phyloP scores from a whole-genome alignment of 208 protist species.

The Acanthamoeba healyi region DNA sequence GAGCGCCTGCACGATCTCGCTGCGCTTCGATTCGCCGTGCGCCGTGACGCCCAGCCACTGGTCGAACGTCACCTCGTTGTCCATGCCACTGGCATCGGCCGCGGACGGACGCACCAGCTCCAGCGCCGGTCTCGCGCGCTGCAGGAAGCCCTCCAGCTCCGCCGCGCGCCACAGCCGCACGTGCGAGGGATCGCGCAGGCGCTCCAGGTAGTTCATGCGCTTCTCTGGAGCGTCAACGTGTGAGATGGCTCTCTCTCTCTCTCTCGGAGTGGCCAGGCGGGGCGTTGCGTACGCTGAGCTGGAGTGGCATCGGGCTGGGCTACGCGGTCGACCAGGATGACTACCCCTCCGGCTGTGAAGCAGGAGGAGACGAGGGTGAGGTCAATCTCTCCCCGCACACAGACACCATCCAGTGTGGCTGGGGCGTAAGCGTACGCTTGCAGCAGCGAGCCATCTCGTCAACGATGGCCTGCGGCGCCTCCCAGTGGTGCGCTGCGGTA shows the following conservation, averaged over 20 bases:
- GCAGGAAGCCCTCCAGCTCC: not conserved
- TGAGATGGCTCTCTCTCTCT: no score
- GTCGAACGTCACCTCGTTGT: not conserved
- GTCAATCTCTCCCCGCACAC: not conserved
- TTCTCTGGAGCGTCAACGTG: not conserved
- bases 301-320: not conserved
- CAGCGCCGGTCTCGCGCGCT: not conserved
- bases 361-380: not conserved
- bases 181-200: not conserved
- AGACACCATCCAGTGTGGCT: no score
- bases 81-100: no score
- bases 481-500: conserved; percentile 27
- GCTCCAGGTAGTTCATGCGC: not conserved
- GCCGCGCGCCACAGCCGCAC: not conserved
- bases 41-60: not conserved
- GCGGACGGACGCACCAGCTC: not conserved
- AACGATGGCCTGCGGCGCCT: not conserved
- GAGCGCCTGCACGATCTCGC: not conserved
- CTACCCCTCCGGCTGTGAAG: not conserved
- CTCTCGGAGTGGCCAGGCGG: no score
- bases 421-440: not conserved
- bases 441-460: conserved; percentile 7
- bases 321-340: not conserved
- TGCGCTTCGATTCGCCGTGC: not conserved
- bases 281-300: not conserved